Conservation (phyloP, 768 basidiomycete species). For the Daedalea quercina region DNA sequence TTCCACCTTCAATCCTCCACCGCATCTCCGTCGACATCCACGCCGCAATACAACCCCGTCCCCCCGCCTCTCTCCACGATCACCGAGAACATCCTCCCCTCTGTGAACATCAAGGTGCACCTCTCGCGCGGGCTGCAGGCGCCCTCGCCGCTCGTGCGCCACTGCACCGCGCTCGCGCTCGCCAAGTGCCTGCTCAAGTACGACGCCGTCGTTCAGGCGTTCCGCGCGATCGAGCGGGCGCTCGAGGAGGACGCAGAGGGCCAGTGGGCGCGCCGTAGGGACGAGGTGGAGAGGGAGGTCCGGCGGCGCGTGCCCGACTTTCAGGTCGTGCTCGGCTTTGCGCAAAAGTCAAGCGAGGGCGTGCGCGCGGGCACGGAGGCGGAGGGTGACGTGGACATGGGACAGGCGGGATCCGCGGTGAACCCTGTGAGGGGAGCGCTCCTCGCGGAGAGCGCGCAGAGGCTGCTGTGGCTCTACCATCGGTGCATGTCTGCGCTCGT, state of each 20-base stretch:
- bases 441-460: constrained; percentile 72
- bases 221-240: constrained; percentile 53
- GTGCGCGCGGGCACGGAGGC: background rate
- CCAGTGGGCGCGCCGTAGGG: constrained; percentile 60
- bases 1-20: constrained; percentile 61
- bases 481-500: constrained; percentile 65
- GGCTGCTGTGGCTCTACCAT: constrained; percentile 85
- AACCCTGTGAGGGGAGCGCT: constrained; percentile 46
- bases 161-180: constrained; percentile 75
- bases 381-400: background rate
- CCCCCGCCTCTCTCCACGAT: constrained; percentile 71
- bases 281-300: constrained; percentile 71
- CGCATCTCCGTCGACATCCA: constrained; percentile 4
- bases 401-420: background rate
- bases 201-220: constrained; percentile 40
- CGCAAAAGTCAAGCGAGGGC: constrained; percentile 27
- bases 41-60: constrained; percentile 50
- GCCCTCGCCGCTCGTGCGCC: constrained; percentile 70
- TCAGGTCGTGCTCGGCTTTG: constrained; percentile 78
- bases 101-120: constrained; percentile 58
- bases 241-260: constrained; percentile 36
- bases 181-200: constrained; percentile 74
- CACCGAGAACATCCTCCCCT: constrained; percentile 76
- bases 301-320: constrained; percentile 80
- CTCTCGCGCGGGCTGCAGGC: constrained; percentile 81